Percentiles rank a stretch among this genome's conserved stretches.
Evolutionary conservation across 2,329 filamentous ascomycete species (phyloP).

Genomic region (Penicillium sp.): DNA sequence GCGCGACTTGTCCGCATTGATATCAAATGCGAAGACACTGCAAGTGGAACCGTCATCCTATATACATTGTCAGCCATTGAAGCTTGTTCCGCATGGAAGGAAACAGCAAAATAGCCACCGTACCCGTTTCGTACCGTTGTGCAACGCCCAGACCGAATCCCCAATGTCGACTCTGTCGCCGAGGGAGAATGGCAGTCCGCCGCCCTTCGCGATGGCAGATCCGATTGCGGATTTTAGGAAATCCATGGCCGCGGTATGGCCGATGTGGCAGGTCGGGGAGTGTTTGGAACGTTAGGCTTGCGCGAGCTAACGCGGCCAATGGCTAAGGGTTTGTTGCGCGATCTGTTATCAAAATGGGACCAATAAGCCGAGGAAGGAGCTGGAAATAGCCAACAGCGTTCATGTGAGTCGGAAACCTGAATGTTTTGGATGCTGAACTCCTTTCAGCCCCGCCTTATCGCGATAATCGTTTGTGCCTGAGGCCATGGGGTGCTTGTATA

Average conservation of each 20-base stretch:
- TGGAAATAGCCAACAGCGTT: background rate
- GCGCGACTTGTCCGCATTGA: constrained; percentile 73
- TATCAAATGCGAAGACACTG: constrained; percentile 96
- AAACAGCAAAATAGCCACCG: constrained; percentile 20
- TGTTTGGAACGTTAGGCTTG: constrained; percentile 8
- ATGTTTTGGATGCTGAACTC: background rate
- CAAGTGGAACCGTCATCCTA: constrained; percentile 93
- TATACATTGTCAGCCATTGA: constrained; percentile 14
- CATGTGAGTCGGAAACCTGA: background rate
- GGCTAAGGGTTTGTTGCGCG: background rate
- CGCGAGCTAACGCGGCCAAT: constrained; percentile 8
- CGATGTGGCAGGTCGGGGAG: constrained; percentile 8
- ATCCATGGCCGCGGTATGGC: constrained; percentile 64
- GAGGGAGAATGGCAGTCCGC: constrained; percentile 87
- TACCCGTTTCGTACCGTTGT: constrained; percentile 91
- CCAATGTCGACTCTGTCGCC: constrained; percentile 90
- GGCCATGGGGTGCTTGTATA: background rate
- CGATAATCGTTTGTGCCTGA: constrained; percentile 10
- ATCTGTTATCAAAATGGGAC: background rate
- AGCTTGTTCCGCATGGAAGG: background rate
- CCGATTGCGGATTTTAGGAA: constrained; percentile 97
- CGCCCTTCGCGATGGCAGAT: constrained; percentile 92
- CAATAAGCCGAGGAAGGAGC: background rate
- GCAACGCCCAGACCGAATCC: constrained; percentile 92
- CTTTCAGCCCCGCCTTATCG: constrained; percentile 22